Evolutionary conservation across 2,329 filamentous ascomycete species (phyloP).

Genomic region (Amauroascus niger): DNA sequence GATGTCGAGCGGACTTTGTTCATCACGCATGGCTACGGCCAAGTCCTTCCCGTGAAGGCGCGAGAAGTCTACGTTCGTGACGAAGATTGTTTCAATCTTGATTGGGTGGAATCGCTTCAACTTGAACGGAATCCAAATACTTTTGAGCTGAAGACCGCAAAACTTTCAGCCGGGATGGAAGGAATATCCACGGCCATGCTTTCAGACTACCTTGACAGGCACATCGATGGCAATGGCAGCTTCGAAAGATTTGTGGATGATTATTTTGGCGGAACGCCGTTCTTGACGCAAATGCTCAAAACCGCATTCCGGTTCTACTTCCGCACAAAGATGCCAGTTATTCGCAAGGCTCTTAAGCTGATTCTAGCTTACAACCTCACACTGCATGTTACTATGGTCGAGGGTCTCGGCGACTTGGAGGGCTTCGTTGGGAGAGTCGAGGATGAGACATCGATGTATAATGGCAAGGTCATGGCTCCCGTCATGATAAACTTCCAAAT

Average conservation of each 20-base stretch:
- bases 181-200: conserved; percentile 72
- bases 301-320: conserved; percentile 88
- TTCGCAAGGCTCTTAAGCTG: conserved; percentile 90
- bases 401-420: conserved; percentile 65
- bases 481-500: conserved; percentile 99
- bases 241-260: conserved; percentile 93
- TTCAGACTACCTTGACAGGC: conserved; percentile 87
- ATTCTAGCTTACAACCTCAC: conserved; percentile 94
- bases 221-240: conserved; percentile 79
- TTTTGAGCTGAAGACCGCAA: conserved; percentile 80
- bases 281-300: conserved; percentile 92
- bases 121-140: conserved; percentile 63
- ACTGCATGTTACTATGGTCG: conserved; percentile 85
- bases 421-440: conserved; percentile 72
- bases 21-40: conserved; percentile 94
- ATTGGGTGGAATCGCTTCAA: conserved; percentile 79
- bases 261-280: conserved; percentile 90
- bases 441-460: conserved; percentile 75
- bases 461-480: conserved; percentile 80
- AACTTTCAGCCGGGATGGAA: conserved; percentile 78
- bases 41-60: conserved; percentile 83
- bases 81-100: conserved; percentile 82
- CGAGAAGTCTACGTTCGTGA: conserved; percentile 88
- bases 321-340: conserved; percentile 77
- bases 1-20: conserved; percentile 59